phyloP scores from a whole-genome alignment of 2,329 filamentous ascomycete genomes.

The Tolypocladium tundrense region DNA sequence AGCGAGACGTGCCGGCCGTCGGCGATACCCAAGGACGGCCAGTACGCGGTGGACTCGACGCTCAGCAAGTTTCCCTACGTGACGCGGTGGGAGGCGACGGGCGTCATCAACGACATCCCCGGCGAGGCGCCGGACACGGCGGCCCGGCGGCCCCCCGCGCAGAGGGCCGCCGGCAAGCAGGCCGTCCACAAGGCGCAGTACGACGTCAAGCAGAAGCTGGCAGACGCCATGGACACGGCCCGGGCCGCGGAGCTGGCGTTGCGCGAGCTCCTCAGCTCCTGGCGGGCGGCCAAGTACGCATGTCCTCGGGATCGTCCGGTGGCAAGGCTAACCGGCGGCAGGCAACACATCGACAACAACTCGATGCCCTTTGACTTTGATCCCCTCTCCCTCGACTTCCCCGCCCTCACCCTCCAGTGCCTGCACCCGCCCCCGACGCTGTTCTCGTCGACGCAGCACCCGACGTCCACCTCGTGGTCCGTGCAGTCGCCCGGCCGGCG shows the following conservation, averaged over 20 bases:
- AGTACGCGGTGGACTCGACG: slow-evolving; percentile 33
- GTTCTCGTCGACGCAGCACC: slow-evolving; percentile 70
- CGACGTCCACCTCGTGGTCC: slow-evolving; percentile 72
- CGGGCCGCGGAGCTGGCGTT: slow-evolving; percentile 77
- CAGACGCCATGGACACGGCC: slow-evolving; percentile 68
- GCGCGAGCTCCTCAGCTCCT: slow-evolving; percentile 69
- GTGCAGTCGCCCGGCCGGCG: slow-evolving; percentile 62
- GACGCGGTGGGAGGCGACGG: slow-evolving; percentile 65
- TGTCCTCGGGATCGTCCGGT: slow-evolving; percentile 6
- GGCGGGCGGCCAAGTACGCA: slow-evolving; percentile 73
- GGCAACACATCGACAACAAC: slow-evolving; percentile 43
- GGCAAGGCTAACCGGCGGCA: slow-evolving; percentile 17
- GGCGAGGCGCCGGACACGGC: slow-evolving; percentile 25
- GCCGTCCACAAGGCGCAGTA: slow-evolving; percentile 48
- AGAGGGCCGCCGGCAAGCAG: slow-evolving; percentile 38
- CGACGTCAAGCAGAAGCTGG: slow-evolving; percentile 52
- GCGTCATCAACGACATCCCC: slow-evolving; percentile 67
- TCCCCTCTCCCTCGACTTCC: slow-evolving; percentile 75
- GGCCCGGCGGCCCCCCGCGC: slow-evolving; percentile 22
- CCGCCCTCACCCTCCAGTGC: slow-evolving; percentile 71
- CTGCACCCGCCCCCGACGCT: slow-evolving; percentile 73
- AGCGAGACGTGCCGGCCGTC: slow-evolving; percentile 25
- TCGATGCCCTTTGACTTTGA: slow-evolving; percentile 68
- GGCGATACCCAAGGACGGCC: slow-evolving; percentile 29
- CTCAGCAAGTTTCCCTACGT: slow-evolving; percentile 45